phyloP scores from a whole-genome alignment of 148 eudicot species.

The Rheum nobile region DNA sequence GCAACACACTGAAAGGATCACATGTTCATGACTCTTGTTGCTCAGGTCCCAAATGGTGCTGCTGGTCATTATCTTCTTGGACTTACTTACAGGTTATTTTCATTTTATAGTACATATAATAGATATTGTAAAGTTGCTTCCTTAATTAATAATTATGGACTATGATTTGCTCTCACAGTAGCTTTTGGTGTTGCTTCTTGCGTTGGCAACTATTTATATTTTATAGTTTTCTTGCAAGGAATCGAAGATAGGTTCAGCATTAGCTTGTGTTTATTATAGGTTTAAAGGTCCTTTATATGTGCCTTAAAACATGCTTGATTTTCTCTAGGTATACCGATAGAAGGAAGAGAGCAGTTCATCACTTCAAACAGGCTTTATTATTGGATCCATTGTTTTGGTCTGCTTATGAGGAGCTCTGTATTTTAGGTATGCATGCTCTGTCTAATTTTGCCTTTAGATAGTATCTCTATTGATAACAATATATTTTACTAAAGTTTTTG shows the following conservation, averaged over 20 bases:
- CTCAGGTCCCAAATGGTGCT: slow-evolving; percentile 88
- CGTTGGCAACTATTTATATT: not conserved
- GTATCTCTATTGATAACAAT: not conserved
- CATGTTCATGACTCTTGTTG: not conserved
- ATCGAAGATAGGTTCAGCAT: not conserved
- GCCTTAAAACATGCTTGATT: not conserved
- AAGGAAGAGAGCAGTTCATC: slow-evolving; percentile 61
- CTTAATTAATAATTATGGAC: not conserved
- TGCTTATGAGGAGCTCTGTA: slow-evolving; percentile 90
- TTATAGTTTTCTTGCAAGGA: not conserved
- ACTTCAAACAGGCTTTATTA: slow-evolving; percentile 83
- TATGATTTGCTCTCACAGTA: not conserved
- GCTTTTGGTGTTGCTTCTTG: not conserved
- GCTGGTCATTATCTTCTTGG: slow-evolving; percentile 99
- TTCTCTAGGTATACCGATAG: slow-evolving; percentile 84
- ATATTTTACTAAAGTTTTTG: no score
- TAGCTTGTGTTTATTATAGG: no score
- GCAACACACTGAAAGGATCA: not conserved
- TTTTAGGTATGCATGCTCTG: slow-evolving; percentile 43
- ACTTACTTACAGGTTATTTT: slow-evolving; percentile 63
- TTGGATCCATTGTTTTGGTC: slow-evolving; percentile 89
- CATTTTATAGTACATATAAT: not conserved
- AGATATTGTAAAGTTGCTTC: not conserved
- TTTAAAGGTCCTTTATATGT: not conserved
- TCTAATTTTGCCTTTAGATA: not conserved